phyloP scores from a whole-genome alignment of 805 yeast species.

The Hanseniaspora mollemarum region DNA sequence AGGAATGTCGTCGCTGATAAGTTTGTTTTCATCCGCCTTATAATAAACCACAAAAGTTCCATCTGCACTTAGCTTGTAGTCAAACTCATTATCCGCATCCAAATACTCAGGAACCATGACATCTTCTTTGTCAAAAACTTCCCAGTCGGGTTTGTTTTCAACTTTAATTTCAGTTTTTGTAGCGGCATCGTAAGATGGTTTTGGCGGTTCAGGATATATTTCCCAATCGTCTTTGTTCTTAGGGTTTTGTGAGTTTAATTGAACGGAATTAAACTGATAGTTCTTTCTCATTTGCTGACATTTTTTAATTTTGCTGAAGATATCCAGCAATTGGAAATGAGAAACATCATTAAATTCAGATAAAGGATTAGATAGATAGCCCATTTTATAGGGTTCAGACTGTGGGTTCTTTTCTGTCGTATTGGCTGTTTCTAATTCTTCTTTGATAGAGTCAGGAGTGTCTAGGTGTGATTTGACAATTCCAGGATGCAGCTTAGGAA shows the following conservation, averaged over 20 bases:
- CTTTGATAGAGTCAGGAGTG: constrained; percentile 8
- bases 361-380: constrained; percentile 5
- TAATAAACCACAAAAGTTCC: constrained; percentile 57
- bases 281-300: constrained; percentile 68
- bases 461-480: constrained; percentile 11
- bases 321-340: constrained; percentile 53
- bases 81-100: constrained; percentile 40
- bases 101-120: constrained; percentile 32
- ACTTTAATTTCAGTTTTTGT: constrained; percentile 42
- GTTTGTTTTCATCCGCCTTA: constrained; percentile 21
- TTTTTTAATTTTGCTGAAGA: constrained; percentile 48
- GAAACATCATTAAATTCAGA: constrained; percentile 37
- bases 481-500: constrained; percentile 4
- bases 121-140: constrained; percentile 33
- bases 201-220: constrained; percentile 88
- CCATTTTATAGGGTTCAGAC: constrained; percentile 10
- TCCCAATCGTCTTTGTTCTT: constrained; percentile 64
- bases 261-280: constrained; percentile 61
- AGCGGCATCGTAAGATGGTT: constrained; percentile 66
- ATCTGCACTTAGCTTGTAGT: constrained; percentile 44
- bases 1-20: constrained; percentile 52
- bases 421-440: constrained; percentile 24
- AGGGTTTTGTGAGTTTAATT: constrained; percentile 69
- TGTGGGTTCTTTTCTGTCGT: constrained; percentile 23
- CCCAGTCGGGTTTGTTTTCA: constrained; percentile 33